Evolutionary conservation across 169 alveolate genomes (phyloP), one percentile per base, ranked within the genome.

Genomic region (Plasmodium fragile): DNA sequence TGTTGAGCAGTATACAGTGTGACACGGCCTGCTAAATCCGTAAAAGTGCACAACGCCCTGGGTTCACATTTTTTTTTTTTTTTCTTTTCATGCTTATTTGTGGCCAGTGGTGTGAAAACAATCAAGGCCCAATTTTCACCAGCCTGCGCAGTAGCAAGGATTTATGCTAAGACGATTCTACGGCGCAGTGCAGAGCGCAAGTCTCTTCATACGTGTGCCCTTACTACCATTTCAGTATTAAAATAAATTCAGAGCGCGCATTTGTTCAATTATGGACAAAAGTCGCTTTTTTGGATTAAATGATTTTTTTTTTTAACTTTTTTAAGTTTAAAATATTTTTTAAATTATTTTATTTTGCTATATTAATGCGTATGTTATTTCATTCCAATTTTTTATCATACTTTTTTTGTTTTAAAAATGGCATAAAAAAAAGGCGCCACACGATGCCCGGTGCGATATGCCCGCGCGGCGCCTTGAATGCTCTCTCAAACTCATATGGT

Each of bases 241-340:
- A 65, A 65, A 65, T 65, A 65, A 65, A 65, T 25, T 65, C n/a
- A 65, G 39, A 28, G 75, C 25, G 22, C 59, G 36, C 75, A 25
- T 65, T 65, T 65, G 13, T 28, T 65, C 75, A 28, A 65, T 65
- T 25, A 65, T 65, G 75, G 75, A 65, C 75, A 65, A 65, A 65
- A 65, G 75, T 22, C 75, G 75, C 75, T 22, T 65, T 65, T 65
- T 65, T 65, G 16, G 5, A 10, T 65, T 18, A 13, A 0, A 8
- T 65, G 18, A 22, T 65, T 22, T 59, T 59, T 59, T 59, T 65
- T 65, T 65, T 65, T 49, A 13, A 49, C 59, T 49, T 49, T 16
- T 16, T 49, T 49, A 49, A 49, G 25, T 49, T 49, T 45, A 45
- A 45, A 45, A 45, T 45, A 45, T 49, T 49, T 49, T 49, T 49